Evolutionary conservation across 345 rosid species (phyloP), one percentile per base, ranked within the genome.

Genomic region (Lumnitzera racemosa): DNA sequence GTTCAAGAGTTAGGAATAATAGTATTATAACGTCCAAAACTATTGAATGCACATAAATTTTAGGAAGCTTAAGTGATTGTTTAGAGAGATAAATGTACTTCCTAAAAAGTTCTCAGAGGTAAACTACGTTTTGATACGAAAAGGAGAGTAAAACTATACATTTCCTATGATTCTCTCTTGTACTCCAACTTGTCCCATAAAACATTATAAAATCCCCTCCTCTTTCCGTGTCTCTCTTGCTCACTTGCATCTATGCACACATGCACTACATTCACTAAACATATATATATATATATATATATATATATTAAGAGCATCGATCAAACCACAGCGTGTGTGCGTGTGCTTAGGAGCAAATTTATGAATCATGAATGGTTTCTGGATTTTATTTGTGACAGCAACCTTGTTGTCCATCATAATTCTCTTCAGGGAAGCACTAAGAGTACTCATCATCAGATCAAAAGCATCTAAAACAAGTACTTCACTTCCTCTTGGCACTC

Each of bases 401-500:
- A 55, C 58, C 62, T 64, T 72, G 61, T 55, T 65, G 51, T 56
- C n/a, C 24, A 23, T 66, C 70, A 43, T 58, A 70, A 61, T 67
- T 43, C 72, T 67, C 51, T 81, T 36, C 56, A 27, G 43, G 15
- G 15, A 25, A 53, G 24, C 23, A 23, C 24, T 53, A 53, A 50
- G 16, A 51, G 49, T 53, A 49, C 24, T 65, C 56, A 20, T 58
- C 51, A 46, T 49, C 53, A 49, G 24, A 56, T 15, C 29, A 29
- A 59, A 20, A 49, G 25, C 53, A 56, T 51, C 9, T 24, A 5
- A 47, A 24, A 16, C 27, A 23, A 31, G 29, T 46, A 24, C 72
- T 59, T 36, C 65, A 31, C 80, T 81, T 70, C 99, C 97, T 55
- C 67, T 64, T 2, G 99, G 99, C 54, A 74, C 75, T 62, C 78